Base-by-base conservation (phyloP, 805 yeast species). In the Yarrowia sp. region DNA sequence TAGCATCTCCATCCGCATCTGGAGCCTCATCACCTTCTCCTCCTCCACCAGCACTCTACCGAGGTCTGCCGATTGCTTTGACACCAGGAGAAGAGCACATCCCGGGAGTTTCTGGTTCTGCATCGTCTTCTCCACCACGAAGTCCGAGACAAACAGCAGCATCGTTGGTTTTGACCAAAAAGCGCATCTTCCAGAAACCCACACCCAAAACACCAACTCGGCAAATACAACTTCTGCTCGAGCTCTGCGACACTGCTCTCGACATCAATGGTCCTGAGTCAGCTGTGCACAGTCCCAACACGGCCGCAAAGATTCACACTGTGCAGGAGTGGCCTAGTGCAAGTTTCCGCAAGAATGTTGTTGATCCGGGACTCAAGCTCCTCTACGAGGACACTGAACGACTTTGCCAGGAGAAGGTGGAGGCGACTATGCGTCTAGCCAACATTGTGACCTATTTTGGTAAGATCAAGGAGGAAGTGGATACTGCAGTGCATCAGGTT, bases 381-480 rank as follows among this genome's bases (percentile, higher is more conserved):
- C 78, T 92, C 32, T 84, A 89, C 1, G 85, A 82, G 16, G 97
- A 92, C 73, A 90, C 97, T 0, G 85, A 87, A 70, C 75, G 75
- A 0, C 73, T 89, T 32, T 87, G 88, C 0, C 82, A 82, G 63
- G 85, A 84, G 16, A 93, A 93, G 76, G 82, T 91, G 2, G 91
- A 89, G 66, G 83, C 90, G 0, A 83, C 92, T 19, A 80, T 86
- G 16, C 81, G 97, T 74, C 81, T 90, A 68, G 88, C 91, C 14
- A 89, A 92, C 70, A 85, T 91, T 2, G 81, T 91, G 70, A 86
- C 89, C 68, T 92, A 89, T 76, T 87, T 90, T 22, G 89, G 89
- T 71, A 88, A 87, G 73, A 87, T 92, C 63, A 89, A 91, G 67
- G 85, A 83, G 66, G 97, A 93, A 77, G 90, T 92, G 3, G 95